Evolutionary conservation across 495 filamentous ascomycete genomes (phyloP).

Genomic region (Lasiosphaeria miniovina): DNA sequence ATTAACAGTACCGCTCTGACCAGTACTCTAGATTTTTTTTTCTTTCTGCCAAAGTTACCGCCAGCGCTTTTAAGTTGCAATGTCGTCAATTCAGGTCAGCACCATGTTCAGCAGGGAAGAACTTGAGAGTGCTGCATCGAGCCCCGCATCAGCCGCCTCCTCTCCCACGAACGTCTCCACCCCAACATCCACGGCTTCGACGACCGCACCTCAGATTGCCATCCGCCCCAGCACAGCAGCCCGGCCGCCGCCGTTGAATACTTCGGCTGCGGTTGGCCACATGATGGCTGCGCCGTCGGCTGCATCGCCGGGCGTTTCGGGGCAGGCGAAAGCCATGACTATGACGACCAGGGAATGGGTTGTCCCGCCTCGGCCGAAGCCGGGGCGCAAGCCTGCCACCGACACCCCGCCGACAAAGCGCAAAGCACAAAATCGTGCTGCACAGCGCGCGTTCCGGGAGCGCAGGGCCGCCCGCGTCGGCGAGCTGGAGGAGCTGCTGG

Average conservation of each 20-base stretch:
- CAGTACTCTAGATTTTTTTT: too few relatives aligned
- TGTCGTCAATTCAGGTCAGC: background rate
- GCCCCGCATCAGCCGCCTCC: constrained; percentile 29
- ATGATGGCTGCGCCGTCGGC: constrained; percentile 25
- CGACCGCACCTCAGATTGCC: constrained; percentile 22
- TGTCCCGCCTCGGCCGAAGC: constrained; percentile 82
- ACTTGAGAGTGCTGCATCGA: constrained; percentile 21
- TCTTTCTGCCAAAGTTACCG: too few relatives aligned
- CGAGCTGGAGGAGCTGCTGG: constrained; percentile 81
- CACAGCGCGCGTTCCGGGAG: constrained; percentile 89
- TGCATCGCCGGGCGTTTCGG: constrained; percentile 20
- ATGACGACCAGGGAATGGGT: constrained; percentile 84
- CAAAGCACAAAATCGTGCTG: constrained; percentile 90
- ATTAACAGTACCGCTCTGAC: too few relatives aligned
- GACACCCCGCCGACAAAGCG: constrained; percentile 89
- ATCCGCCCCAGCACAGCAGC: constrained; percentile 28
- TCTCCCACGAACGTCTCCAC: constrained; percentile 24
- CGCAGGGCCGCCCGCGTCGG: constrained; percentile 77
- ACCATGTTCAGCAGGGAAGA: constrained; percentile 7
- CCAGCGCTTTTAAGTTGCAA: too few relatives aligned
- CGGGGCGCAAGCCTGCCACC: constrained; percentile 88
- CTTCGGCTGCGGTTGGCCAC: constrained; percentile 19
- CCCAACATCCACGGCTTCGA: constrained; percentile 18
- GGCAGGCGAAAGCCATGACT: constrained; percentile 30
- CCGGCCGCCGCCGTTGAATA: constrained; percentile 16